phyloP scores from a whole-genome alignment of 306 rosid genomes.

The Mucuna pruriens region DNA sequence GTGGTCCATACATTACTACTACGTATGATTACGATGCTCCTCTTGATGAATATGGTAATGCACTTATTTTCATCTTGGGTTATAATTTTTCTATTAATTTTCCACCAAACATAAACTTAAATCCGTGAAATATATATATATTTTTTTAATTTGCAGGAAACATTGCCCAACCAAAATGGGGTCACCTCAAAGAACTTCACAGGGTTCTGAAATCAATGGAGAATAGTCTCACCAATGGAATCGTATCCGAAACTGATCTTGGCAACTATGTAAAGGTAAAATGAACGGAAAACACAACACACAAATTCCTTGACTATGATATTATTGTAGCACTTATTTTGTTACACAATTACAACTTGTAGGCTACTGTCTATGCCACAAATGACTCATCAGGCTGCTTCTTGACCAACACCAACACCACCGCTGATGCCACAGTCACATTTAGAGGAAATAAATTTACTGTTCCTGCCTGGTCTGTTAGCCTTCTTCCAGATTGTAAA shows the following conservation, averaged over 20 bases:
- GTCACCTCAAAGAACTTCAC: constrained; percentile 60
- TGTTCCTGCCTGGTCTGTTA: constrained; percentile 67
- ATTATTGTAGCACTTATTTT: background rate
- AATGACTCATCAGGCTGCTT: constrained; percentile 50
- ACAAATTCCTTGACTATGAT: background rate
- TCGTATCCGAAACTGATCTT: constrained; percentile 40
- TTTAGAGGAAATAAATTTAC: constrained; percentile 42
- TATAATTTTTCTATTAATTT: too few relatives aligned
- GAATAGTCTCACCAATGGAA: constrained; percentile 41
- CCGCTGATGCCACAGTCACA: constrained; percentile 42
- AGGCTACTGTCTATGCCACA: constrained; percentile 50
- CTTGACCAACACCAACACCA: constrained; percentile 44
- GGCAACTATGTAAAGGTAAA: constrained; percentile 47
- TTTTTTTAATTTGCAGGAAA: constrained; percentile 36
- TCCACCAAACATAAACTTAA: too few relatives aligned
- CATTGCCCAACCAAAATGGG: constrained; percentile 64
- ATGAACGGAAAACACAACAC: background rate
- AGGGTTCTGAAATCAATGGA: constrained; percentile 54
- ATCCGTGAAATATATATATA: too few relatives aligned
- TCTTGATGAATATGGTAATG: constrained; percentile 25
- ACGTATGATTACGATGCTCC: constrained; percentile 1
- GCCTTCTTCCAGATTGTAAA: constrained; percentile 58
- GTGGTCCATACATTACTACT: constrained; percentile 1
- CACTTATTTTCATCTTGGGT: background rate
- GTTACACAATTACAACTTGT: background rate